phyloP scores from a whole-genome alignment of 371 early-diverging fungal genomes.

The Syncephalastrum racemosum region DNA sequence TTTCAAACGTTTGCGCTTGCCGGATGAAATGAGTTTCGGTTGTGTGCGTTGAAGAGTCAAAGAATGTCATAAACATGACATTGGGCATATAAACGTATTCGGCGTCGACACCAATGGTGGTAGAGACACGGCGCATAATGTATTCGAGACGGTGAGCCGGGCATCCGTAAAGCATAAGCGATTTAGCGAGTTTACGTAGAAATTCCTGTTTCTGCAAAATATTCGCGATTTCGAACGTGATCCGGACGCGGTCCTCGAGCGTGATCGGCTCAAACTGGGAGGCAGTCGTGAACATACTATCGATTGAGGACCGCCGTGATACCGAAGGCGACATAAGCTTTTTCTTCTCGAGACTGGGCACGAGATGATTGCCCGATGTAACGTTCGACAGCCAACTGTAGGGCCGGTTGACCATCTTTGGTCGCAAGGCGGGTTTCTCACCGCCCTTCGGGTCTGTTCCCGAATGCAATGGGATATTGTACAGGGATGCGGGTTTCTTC shows the following conservation, averaged over 20 bases:
- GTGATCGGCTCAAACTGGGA: conserved; percentile 53
- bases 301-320: conserved; percentile 40
- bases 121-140: conserved; percentile 49
- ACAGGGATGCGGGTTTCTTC: conserved; percentile 28
- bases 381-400: conserved; percentile 43
- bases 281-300: conserved; percentile 49
- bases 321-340: conserved; percentile 25
- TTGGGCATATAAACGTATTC: conserved; percentile 71
- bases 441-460: conserved; percentile 5
- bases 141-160: conserved; percentile 64
- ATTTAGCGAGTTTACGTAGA: conserved; percentile 52
- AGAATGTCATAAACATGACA: conserved; percentile 72
- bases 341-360: conserved; percentile 42
- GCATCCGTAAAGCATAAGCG: conserved; percentile 57
- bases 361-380: conserved; percentile 39
- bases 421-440: conserved; percentile 18
- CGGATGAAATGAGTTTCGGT: conserved; percentile 78
- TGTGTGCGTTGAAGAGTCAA: conserved; percentile 72
- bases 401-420: conserved; percentile 36
- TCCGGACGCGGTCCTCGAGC: conserved; percentile 56
- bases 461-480: conserved; percentile 23
- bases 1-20: conserved; percentile 62
- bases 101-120: conserved; percentile 65
- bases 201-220: conserved; percentile 65
- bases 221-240: conserved; percentile 61